Percentiles rank a stretch among this genome's conserved stretches.
These are phyloP conservation scores for Aspergillus oerlinghausenensis DNA, from an alignment of 2,329 filamentous ascomycete species.

Conservation along the genomic window DNA sequence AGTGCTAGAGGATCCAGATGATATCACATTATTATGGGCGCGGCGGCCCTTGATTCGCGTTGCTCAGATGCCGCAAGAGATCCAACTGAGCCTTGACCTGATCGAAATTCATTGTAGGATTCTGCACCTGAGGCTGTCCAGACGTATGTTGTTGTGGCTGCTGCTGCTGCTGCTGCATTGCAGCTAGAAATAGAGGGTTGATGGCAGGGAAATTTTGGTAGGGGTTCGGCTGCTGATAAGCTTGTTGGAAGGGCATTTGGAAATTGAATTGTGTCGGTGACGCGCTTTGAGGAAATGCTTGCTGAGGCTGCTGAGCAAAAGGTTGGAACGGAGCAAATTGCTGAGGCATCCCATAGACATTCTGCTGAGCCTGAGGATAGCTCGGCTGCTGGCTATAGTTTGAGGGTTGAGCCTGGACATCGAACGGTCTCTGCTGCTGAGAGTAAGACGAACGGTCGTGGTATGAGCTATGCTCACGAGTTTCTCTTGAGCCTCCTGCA, in stretches of 20 bases:
- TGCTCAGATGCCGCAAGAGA: slow-evolving; percentile 34
- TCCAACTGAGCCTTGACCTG: slow-evolving; percentile 41
- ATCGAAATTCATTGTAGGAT: slow-evolving; percentile 33
- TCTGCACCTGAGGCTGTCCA: slow-evolving; percentile 22
- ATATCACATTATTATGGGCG: slow-evolving; percentile 18
- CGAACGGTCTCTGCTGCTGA: slow-evolving; percentile 12
- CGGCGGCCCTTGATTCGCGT: slow-evolving; percentile 29
- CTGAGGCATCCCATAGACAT: slow-evolving; percentile 23
- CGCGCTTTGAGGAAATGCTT: slow-evolving; percentile 22
- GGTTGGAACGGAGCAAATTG: slow-evolving; percentile 22
- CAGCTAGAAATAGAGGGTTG: slow-evolving; percentile 56
- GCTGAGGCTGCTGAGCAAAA: slow-evolving; percentile 13
- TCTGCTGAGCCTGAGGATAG: slow-evolving; percentile 14
- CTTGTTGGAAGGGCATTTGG: slow-evolving; percentile 38
- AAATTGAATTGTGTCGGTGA: slow-evolving; percentile 31
- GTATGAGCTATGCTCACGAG: slow-evolving; percentile 19
- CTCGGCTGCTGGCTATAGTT: slow-evolving; percentile 15
- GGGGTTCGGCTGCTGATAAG: slow-evolving; percentile 42
- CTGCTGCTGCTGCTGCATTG: slow-evolving; percentile 40
- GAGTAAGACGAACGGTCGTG: slow-evolving; percentile 27
- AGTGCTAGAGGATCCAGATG: slow-evolving; percentile 1
- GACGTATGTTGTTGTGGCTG: slow-evolving; percentile 4
- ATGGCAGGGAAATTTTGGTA: slow-evolving; percentile 40
- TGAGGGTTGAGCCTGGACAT: slow-evolving; percentile 21
- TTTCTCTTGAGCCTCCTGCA: slow-evolving; percentile 25